These are phyloP conservation scores for Melanomma pulvis-pyrius DNA, from an alignment of 495 filamentous ascomycete genomes.

Conservation along the genomic window DNA sequence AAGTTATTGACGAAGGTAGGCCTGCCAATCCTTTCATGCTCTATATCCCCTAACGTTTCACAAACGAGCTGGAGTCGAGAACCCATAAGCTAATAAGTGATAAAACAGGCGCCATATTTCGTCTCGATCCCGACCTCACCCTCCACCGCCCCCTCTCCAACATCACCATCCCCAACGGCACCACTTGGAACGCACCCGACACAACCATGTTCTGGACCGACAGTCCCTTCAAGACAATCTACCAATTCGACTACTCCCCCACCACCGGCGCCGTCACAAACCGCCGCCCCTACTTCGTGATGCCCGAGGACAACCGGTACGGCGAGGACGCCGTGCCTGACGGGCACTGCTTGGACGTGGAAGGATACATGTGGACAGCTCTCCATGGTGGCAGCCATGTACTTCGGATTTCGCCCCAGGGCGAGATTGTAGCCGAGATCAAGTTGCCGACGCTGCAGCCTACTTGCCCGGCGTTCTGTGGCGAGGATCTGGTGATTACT, in stretches of 20 bases:
- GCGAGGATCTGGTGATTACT: constrained; percentile 47
- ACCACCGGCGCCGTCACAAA: constrained; percentile 65
- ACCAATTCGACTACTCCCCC: constrained; percentile 72
- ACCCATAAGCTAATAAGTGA: constrained; percentile 24
- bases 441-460: constrained; percentile 43
- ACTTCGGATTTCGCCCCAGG: constrained; percentile 40
- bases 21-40: too few relatives aligned
- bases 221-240: constrained; percentile 68
- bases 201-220: constrained; percentile 85
- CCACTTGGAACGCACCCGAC: constrained; percentile 67
- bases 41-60: too few relatives aligned
- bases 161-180: constrained; percentile 84
- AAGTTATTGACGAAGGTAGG: constrained; percentile 45
- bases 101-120: constrained; percentile 59
- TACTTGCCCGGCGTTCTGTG: constrained; percentile 46
- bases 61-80: not conserved
- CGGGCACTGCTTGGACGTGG: constrained; percentile 51
- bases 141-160: constrained; percentile 62
- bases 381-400: constrained; percentile 45
- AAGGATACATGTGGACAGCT: constrained; percentile 48
- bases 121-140: constrained; percentile 63
- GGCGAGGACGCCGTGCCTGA: constrained; percentile 49
- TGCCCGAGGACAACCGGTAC: constrained; percentile 41
- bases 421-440: constrained; percentile 47
- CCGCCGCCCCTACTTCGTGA: constrained; percentile 65